Evolutionary conservation across 2,329 filamentous ascomycete species (phyloP), one percentile per base, ranked within the genome.

Genomic region (Geosmithia morbida): DNA sequence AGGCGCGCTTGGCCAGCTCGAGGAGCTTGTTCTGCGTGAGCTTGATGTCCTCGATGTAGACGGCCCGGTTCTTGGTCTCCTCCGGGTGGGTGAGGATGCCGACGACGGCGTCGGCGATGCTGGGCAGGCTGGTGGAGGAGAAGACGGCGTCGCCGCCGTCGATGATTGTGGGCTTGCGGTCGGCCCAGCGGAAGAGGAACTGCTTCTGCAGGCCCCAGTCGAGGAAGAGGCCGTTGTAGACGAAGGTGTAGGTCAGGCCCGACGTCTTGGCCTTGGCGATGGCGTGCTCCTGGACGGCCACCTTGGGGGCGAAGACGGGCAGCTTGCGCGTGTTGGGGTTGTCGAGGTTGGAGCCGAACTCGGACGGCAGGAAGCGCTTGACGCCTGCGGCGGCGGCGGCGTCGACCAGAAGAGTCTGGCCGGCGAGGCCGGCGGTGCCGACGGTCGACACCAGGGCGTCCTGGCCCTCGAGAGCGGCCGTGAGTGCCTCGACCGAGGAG

Each of bases 321-420:
- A 82, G 66, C 2, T 59, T 45, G 48, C 63, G 52, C 44, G 59
- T 53, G 46, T 67, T 57, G 7, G 59, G 59, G 18, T 58, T 48
- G 17, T 46, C 37, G 10, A 62, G 48, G 61, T 69, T 58, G 42
- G 57, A 54, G 33, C 66, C 67, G 45, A 71, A 83, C 50, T 83
- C 78, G 2, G 74, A 74, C 2, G 79, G 77, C 30, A 83, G 60
- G 62, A 81, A 79, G 13, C 77, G 70, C 56, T 77, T 68, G 0
- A 83, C 76, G 5, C 78, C 77, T 3, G 77, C 76, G 3, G 69
- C 68, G 26, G 77, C 63, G 30, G 77, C 71, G 1, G 78, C 80
- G 30, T 81, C 71, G 43, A 82, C 67, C 43, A 82, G 62, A 11
- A 68, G 57, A 8, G 46, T 39, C 47, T 64, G 62, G 7, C 48